A percentile compares a stretch with the other conserved stretches of the same genome.
Conservation (phyloP, 352 stramenopile genomes). For the Globisporangium uncinulatum region DNA sequence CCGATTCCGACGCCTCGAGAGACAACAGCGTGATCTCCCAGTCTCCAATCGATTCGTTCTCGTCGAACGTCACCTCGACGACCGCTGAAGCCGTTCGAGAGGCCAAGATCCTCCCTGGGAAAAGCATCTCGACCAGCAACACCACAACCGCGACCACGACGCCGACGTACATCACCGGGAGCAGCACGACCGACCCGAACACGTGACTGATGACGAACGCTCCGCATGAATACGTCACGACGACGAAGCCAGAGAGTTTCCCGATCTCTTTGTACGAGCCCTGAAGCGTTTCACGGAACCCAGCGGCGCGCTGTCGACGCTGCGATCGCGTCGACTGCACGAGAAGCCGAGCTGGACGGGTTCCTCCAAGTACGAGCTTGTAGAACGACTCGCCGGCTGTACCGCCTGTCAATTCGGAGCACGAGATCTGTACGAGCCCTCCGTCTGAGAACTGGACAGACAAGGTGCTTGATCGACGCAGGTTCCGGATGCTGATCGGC, state of each 20-base stretch:
- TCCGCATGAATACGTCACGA: constrained; percentile 42
- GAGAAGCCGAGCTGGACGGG: constrained; percentile 48
- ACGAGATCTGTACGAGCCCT: constrained; percentile 39
- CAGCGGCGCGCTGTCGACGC: constrained; percentile 14
- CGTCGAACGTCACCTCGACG: background rate
- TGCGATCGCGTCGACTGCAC: constrained; percentile 31
- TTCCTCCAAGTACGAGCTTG: constrained; percentile 42
- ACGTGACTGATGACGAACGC: constrained; percentile 49
- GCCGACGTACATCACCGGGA: constrained; percentile 50
- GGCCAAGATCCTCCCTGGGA: constrained; percentile 40
- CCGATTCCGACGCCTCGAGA: constrained; percentile 53
- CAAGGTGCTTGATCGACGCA: constrained; percentile 42
- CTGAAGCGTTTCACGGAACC: constrained; percentile 41
- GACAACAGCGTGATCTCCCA: constrained; percentile 60
- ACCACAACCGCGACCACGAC: constrained; percentile 30
- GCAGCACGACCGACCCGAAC: constrained; percentile 39
- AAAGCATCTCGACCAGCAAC: constrained; percentile 56
- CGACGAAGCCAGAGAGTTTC: constrained; percentile 53
- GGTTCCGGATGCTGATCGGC: constrained; percentile 31
- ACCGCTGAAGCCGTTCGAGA: constrained; percentile 17
- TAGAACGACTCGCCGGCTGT: constrained; percentile 39
- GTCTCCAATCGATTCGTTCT: constrained; percentile 27
- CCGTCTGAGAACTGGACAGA: constrained; percentile 58
- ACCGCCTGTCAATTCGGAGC: constrained; percentile 31
- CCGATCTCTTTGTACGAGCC: constrained; percentile 59